Base-by-base conservation (phyloP, 2,329 filamentous ascomycete species). In the Claviceps sp. region DNA sequence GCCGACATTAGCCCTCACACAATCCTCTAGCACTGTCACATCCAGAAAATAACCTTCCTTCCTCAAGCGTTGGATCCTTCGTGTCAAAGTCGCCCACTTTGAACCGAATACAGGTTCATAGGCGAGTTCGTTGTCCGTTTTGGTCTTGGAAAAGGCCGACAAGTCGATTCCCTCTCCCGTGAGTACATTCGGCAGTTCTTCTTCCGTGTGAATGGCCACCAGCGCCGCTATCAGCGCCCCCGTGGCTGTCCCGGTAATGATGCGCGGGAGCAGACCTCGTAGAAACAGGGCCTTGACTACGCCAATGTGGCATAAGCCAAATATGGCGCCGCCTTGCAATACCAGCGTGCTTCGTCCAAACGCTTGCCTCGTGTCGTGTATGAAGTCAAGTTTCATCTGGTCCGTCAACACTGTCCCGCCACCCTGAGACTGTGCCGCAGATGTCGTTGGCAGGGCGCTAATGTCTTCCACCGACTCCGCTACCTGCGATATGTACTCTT, bases 161-260 rank as follows among this genome's bases (percentile, higher is more conserved):
- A 95, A 73, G 62, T 95, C 85, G 58, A 96, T 91, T 1, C 82
- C 82, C 38, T 87, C 84, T 1, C 89, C 88, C 54, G 80, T 82
- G 44, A 96, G 70, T 48, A 95, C 84, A 0, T 72, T 75, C 1
- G 88, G 79, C 34, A 97, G 73, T 63, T 95, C 90, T 50, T 89
- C 87, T 60, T 93, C 85, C 0, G 86, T 89, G 64, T 93, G 89
- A 18, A 93, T 85, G 5, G 87, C 86, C 2, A 97, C 87, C 30
- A 96, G 72, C 13, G 89, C 89, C 1, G 89, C 90, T 57, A 95
- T 91, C 60, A 96, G 71, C 8, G 90, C 91, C 14, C 91, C 91
- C 0, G 89, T 95, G 4, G 86, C 90, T 1, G 89, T 95, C 8
- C 91, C 91, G 0, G 89, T 89, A 59, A 97, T 90, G 60, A 96